Evolutionary conservation across 192 early-diverging fungal species (phyloP).

Genomic region (Gaertneriomyces semiglobifer): DNA sequence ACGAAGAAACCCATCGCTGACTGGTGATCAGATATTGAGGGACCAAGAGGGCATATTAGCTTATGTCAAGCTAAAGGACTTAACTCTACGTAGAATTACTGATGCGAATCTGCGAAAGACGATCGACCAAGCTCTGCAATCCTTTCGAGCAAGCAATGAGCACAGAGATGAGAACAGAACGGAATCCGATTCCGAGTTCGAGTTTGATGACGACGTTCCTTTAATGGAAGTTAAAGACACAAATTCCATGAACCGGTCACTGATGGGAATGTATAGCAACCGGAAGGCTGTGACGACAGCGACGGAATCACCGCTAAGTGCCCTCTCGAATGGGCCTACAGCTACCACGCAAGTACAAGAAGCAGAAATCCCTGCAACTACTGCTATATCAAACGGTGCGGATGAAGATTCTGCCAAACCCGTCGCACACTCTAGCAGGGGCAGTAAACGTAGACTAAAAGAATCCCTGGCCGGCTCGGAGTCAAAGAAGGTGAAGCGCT

Average conservation of each 20-base stretch:
- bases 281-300: slow-evolving; percentile 12
- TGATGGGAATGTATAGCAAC: slow-evolving; percentile 33
- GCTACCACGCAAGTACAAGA: background rate
- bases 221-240: slow-evolving; percentile 44
- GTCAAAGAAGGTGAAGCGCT: slow-evolving; percentile 17
- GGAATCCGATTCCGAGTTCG: slow-evolving; percentile 32
- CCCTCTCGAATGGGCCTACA: background rate
- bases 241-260: slow-evolving; percentile 39
- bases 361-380: background rate
- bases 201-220: slow-evolving; percentile 24
- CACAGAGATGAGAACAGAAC: no score
- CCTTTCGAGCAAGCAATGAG: no score
- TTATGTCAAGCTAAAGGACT: slow-evolving; percentile 10
- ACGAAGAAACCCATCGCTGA: no score
- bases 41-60: slow-evolving; percentile 26
- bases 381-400: no score
- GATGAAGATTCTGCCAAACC: no score
- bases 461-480: background rate
- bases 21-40: background rate
- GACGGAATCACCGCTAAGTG: background rate
- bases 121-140: no score
- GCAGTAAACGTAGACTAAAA: slow-evolving; percentile 15
- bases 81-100: slow-evolving; percentile 2
- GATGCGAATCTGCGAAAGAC: slow-evolving; percentile 13
- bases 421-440: background rate